Evolutionary conservation across 805 yeast species (phyloP).

Genomic region (Kregervanrija pseudodelftensis): DNA sequence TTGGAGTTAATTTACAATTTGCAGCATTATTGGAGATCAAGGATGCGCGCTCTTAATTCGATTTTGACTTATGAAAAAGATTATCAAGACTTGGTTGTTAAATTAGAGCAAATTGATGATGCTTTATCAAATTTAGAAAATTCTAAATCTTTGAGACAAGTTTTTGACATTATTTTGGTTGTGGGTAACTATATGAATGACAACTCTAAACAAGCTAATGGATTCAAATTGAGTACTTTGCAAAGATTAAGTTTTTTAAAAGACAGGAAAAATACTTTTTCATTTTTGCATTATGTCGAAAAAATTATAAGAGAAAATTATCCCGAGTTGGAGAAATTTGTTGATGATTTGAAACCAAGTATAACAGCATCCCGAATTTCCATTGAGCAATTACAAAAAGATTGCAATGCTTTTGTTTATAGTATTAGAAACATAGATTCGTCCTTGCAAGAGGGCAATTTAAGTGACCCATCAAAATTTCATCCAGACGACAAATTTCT

Average conservation of each 20-base stretch:
- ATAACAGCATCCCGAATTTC: constrained; percentile 62
- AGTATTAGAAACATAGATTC: constrained; percentile 62
- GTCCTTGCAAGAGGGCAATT: constrained; percentile 74
- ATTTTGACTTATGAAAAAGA: constrained; percentile 71
- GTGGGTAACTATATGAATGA: constrained; percentile 98
- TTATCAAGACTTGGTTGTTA: constrained; percentile 60
- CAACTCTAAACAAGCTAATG: constrained; percentile 82
- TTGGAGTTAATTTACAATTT: constrained; percentile 78
- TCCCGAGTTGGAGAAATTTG: constrained; percentile 69
- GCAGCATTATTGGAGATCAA: constrained; percentile 84
- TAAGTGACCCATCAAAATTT: constrained; percentile 68
- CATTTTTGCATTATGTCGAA: constrained; percentile 89
- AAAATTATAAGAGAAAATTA: constrained; percentile 75
- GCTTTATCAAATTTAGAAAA: constrained; percentile 62
- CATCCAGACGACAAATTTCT: constrained; percentile 82
- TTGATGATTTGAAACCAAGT: constrained; percentile 62
- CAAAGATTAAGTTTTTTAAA: constrained; percentile 87
- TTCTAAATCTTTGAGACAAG: constrained; percentile 61
- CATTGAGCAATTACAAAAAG: constrained; percentile 71
- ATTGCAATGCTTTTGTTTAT: constrained; percentile 57
- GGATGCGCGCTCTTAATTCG: constrained; percentile 76
- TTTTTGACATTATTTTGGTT: constrained; percentile 77
- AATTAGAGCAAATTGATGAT: constrained; percentile 61
- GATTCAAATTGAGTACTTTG: constrained; percentile 84
- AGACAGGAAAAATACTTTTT: constrained; percentile 79